Base-by-base conservation (phyloP, 139 green algal genomes). In the Marvania coccoides region DNA sequence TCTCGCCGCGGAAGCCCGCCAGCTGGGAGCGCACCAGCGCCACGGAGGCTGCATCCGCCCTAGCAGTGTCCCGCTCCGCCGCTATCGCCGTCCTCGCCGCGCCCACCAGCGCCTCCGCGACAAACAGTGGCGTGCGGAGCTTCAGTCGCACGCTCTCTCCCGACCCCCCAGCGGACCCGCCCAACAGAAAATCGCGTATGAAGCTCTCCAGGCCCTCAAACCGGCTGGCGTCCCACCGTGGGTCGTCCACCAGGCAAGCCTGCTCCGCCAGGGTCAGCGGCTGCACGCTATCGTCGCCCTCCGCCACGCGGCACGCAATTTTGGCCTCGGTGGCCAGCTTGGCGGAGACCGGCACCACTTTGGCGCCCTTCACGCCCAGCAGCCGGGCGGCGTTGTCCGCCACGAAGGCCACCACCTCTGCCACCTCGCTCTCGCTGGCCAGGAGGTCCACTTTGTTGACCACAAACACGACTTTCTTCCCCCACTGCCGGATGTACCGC, bases 401-500 rank as follows among this genome's bases (percentile, higher is more conserved):
- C 53, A 97, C 91, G 72, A 96, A 96, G 14, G 58, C 42, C 26
- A 63, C 61, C 35, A 95, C 85, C 58, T 91, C 78, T 0, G 82
- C 61, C 1, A 95, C 82, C 71, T 96, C 90, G 0, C 73, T 45
- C 4, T 74, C 35, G 12, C 29, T 69, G 6, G 54, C 57, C 14
- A 98, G 75, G 47, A 95, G 80, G 71, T 98, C 94, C 0, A 81
- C 63, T 82, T 99, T 99, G 84, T 99, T 99, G 24, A 99, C 74
- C 35, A 96, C 82, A 67, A 98, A 99, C 6, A 98, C 82, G 5
- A 99, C 89, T 74, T 97, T 97, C 79, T 99, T 99, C 47, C 90
- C 87, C 94, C 94, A 99, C 69, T 89, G 76, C 36, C 86, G 76
- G 58, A 96, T 92, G 69, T 96, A 96, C 53, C 84, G 75, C 30